Evolutionary conservation across 345 rosid species (phyloP).

Genomic region (Ailanthus altissimus): DNA sequence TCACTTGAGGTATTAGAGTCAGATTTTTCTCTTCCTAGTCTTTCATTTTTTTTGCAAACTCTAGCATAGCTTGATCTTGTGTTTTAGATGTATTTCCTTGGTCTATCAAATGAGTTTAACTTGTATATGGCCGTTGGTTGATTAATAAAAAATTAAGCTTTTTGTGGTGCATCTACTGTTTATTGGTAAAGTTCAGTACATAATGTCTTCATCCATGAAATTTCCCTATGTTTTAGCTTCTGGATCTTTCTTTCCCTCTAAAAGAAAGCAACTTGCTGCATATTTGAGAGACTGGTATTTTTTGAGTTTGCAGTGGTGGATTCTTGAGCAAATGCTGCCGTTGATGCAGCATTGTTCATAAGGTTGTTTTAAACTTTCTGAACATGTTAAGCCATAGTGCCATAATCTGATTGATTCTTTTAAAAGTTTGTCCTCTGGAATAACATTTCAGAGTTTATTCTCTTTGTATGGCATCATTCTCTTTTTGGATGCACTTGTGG

Average conservation of each 20-base stretch:
- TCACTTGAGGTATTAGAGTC: slow-evolving; percentile 32
- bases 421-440: not conserved
- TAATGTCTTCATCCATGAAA: not conserved
- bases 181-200: not conserved
- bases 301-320: slow-evolving; percentile 3
- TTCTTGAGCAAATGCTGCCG: not conserved
- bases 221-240: not conserved
- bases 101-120: slow-evolving; percentile 9
- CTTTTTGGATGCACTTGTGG: not conserved
- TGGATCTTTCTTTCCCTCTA: not conserved
- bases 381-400: not conserved
- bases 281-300: not conserved
- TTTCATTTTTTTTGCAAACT: slow-evolving; percentile 23
- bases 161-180: not conserved
- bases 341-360: not conserved
- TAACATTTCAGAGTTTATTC: not conserved
- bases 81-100: not conserved
- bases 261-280: too few species aligned
- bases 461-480: not conserved
- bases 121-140: slow-evolving; percentile 20
- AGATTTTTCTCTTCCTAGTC: slow-evolving; percentile 4
- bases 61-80: not conserved
- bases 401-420: not conserved
- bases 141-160: slow-evolving; percentile 22
- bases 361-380: not conserved